Conservation (phyloP, 129 eudicot genomes). For the Gnaphalium uliginosum region DNA sequence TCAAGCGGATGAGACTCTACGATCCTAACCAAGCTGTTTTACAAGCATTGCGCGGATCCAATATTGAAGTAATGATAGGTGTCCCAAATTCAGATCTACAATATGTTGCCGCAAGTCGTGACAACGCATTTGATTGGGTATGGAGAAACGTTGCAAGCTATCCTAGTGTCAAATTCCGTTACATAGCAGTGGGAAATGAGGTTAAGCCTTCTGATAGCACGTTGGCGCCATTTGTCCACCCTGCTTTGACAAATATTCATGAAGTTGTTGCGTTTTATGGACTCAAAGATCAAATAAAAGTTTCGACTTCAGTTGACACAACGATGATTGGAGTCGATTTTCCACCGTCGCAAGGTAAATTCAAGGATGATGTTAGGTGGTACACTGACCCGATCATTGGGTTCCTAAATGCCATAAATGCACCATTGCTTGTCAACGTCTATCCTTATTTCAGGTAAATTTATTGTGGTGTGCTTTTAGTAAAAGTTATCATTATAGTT, state of each 20-base stretch:
- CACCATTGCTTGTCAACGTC: conserved; percentile 42
- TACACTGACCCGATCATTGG: conserved; percentile 42
- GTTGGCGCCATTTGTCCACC: conserved; percentile 43
- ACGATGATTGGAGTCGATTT: conserved; percentile 28
- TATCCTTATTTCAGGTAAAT: conserved; percentile 42
- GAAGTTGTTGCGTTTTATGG: conserved; percentile 44
- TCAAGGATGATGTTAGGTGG: conserved; percentile 26
- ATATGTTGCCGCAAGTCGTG: conserved; percentile 42
- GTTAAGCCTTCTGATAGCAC: conserved; percentile 42
- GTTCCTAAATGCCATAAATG: conserved; percentile 29
- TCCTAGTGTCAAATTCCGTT: conserved; percentile 38
- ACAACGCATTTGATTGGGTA: conserved; percentile 58
- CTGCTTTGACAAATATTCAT: conserved; percentile 44
- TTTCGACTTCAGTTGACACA: conserved; percentile 40
- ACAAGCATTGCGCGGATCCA: conserved; percentile 38
- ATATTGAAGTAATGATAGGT: conserved; percentile 37
- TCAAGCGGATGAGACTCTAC: conserved; percentile 39
- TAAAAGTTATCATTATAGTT: background rate
- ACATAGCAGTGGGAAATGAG: conserved; percentile 69
- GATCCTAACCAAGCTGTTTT: conserved; percentile 46
- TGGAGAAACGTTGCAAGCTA: conserved; percentile 42
- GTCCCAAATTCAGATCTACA: conserved; percentile 36
- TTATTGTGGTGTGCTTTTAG: background rate
- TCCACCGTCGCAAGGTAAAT: conserved; percentile 45
- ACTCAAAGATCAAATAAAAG: conserved; percentile 41